Percentiles rank a stretch among this genome's conserved stretches.
Evolutionary conservation across 352 stramenopile species (phyloP).

Genomic region (Globisporangium okanoganense): DNA sequence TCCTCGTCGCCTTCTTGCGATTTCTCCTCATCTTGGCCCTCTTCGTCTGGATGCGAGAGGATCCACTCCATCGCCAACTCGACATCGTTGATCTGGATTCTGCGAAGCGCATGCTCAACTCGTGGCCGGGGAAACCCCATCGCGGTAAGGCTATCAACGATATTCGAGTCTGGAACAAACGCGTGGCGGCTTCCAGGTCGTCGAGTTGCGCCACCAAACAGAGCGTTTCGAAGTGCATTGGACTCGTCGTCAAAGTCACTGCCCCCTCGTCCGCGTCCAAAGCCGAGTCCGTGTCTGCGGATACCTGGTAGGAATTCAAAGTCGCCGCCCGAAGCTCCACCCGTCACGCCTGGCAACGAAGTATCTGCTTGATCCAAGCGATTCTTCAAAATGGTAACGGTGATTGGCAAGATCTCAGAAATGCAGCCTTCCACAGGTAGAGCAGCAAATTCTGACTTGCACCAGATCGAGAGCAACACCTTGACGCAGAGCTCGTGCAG

Average conservation of each 20-base stretch:
- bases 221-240: constrained; percentile 34
- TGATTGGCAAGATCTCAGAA: constrained; percentile 59
- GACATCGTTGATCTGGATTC: constrained; percentile 88
- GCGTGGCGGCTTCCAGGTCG: constrained; percentile 30
- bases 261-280: constrained; percentile 23
- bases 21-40: constrained; percentile 29
- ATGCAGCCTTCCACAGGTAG: constrained; percentile 49
- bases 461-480: constrained; percentile 56
- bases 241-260: constrained; percentile 38
- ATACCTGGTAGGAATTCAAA: constrained; percentile 22
- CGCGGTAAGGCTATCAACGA: constrained; percentile 90
- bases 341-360: not conserved
- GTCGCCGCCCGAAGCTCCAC: constrained; percentile 20
- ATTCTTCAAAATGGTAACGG: constrained; percentile 75
- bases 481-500: constrained; percentile 62
- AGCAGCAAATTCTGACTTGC: constrained; percentile 38
- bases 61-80: constrained; percentile 97
- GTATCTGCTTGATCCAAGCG: constrained; percentile 49
- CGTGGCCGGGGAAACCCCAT: constrained; percentile 94
- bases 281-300: constrained; percentile 31
- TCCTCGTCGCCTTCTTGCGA: constrained; percentile 24
- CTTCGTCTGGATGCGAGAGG: constrained; percentile 85
- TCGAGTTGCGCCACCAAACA: constrained; percentile 37
- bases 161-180: constrained; percentile 89
- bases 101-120: constrained; percentile 88